Base-by-base conservation (phyloP, 768 basidiomycete genomes). In the Naganishia vaughanmartiniae region DNA sequence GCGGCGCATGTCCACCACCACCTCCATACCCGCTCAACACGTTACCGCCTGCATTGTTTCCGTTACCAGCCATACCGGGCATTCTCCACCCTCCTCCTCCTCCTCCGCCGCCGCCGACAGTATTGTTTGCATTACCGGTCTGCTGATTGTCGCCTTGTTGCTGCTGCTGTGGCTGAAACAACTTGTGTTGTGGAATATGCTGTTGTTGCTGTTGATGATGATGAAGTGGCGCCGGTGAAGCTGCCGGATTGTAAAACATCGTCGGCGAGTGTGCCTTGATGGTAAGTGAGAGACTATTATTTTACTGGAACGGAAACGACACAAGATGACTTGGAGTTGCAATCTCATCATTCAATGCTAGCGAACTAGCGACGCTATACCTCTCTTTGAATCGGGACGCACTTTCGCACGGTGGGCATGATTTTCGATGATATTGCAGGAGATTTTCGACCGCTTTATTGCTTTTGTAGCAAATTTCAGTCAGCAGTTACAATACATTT, bases 191-290 rank as follows among this genome's bases (percentile, higher is more conserved):
- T 15, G 42, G 42, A 42, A 42, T 42, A 15, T 42, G 34, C 34
- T 36, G 42, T 42, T 42, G 42, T 42, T n/a, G 39, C 17, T 63
- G 60, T 6, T 63, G 36, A 5, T 34, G 31, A 36, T 63, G 60
- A n/a, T 63, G 60, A 2, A 63, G 19, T 12, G 60, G 39, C 15
- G 60, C 39, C 21, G 60, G 39, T 26, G 60, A 42, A 7, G 60
- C 60, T 17, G 60, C 60, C 19, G 60, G 60, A 26, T 63, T 63
- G 60, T 63, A 63, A n/a, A 63, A 63, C 60, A 63, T 63, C 42
- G 28, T 17, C 30, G 54, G 54, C 33, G 30, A 26, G 10, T 17
- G 54, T 31, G 30, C 24, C 53, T 24, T 54, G 53, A 51, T 36
- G 34, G 34, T 36, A 12, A 36, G 34, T 4, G 34, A 4, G 12